phyloP scores from a whole-genome alignment of 73 alveolate genomes.

The Paramecium primaurelia region DNA sequence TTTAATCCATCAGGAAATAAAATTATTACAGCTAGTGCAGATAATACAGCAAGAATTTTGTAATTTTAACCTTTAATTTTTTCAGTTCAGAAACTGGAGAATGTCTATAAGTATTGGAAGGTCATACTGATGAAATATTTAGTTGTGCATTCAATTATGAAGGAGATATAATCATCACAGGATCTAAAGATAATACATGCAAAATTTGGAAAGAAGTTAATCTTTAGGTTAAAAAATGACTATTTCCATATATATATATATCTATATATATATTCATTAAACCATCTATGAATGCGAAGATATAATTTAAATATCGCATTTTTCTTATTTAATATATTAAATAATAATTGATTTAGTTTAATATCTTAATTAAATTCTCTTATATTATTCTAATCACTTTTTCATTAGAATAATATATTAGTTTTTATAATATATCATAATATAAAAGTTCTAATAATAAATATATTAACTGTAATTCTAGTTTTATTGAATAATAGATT shows the following conservation, averaged over 20 bases:
- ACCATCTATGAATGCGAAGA: background rate
- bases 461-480: too few species aligned
- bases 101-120: constrained; percentile 95
- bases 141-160: constrained; percentile 99
- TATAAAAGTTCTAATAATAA: too few species aligned
- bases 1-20: constrained; percentile 99
- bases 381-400: too few species aligned
- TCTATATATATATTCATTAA: background rate
- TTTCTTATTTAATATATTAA: background rate
- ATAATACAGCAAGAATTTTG: constrained; percentile 98
- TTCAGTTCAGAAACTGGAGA: constrained; percentile 97
- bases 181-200: constrained; percentile 96
- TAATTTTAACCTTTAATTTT: background rate
- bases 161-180: constrained; percentile 98
- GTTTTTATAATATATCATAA: too few species aligned
- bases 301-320: background rate
- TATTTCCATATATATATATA: background rate
- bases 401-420: too few species aligned
- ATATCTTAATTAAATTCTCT: background rate
- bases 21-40: constrained; percentile 97
- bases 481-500: too few species aligned
- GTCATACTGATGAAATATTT: constrained; percentile 99
- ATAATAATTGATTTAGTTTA: background rate
- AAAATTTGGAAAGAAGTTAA: constrained; percentile 92
- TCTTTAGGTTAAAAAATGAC: constrained; percentile 4